A percentile compares a stretch with the other conserved stretches of the same genome.
Conservation (phyloP, 2,329 filamentous ascomycete species). For the Stemphylium beticola region DNA sequence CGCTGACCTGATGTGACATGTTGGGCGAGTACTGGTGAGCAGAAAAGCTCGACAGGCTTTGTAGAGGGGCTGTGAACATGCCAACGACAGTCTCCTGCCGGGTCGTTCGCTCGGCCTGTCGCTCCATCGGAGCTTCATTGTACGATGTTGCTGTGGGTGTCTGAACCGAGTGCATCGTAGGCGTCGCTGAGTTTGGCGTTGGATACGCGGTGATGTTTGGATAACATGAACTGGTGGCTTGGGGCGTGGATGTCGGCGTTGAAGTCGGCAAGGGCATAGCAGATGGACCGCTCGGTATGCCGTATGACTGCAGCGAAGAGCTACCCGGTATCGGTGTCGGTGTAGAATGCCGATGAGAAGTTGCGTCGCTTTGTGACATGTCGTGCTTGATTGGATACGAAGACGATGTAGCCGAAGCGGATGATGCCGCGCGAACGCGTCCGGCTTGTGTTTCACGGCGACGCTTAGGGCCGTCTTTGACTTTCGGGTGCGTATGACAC, state of each 20-base stretch:
- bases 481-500: conserved; percentile 53
- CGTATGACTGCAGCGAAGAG: conserved; percentile 30
- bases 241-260: conserved; percentile 28
- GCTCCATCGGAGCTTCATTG: conserved; percentile 15
- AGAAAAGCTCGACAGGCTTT: conserved; percentile 33
- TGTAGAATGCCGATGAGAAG: conserved; percentile 38
- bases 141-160: conserved; percentile 29
- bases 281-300: conserved; percentile 30
- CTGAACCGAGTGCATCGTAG: conserved; percentile 27
- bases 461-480: conserved; percentile 52
- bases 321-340: conserved; percentile 36
- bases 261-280: conserved; percentile 23
- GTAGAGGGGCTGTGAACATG: conserved; percentile 42
- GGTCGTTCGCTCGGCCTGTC: conserved; percentile 1
- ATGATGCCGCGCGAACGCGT: conserved; percentile 45
- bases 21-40: conserved; percentile 21
- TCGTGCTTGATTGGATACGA: conserved; percentile 45
- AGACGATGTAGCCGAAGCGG: conserved; percentile 42
- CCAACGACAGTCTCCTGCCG: conserved; percentile 38
- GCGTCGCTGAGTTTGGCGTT: conserved; percentile 32
- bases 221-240: conserved; percentile 26
- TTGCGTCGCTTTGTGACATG: conserved; percentile 24
- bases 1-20: conserved; percentile 39
- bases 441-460: conserved; percentile 50
- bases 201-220: conserved; percentile 32